A percentile compares a stretch with the other conserved stretches of the same genome.
Evolutionary conservation across 306 rosid species (phyloP).

Genomic region (Citrullus colocynthis): DNA sequence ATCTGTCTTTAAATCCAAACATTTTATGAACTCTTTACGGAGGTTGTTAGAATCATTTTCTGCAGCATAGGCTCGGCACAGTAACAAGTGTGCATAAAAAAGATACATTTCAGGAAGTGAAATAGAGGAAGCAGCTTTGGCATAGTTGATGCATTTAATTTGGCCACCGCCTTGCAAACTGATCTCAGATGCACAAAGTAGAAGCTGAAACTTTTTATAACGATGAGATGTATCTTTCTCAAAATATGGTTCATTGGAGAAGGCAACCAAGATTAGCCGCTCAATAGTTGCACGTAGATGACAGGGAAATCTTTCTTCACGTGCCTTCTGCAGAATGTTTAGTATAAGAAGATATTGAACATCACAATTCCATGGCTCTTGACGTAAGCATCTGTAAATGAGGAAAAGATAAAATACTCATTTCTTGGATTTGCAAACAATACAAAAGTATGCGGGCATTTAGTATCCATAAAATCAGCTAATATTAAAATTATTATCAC

Average conservation of each 20-base stretch:
- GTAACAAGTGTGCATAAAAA: slow-evolving; percentile 66
- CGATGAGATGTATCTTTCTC: slow-evolving; percentile 23
- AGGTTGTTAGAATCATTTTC: slow-evolving; percentile 40
- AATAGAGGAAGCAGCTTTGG: slow-evolving; percentile 49
- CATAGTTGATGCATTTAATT: slow-evolving; percentile 42
- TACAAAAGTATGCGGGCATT: neutral
- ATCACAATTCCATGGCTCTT: slow-evolving; percentile 75
- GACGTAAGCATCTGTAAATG: slow-evolving; percentile 57
- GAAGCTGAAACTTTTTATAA: slow-evolving; percentile 66
- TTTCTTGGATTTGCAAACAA: neutral
- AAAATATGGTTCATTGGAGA: slow-evolving; percentile 37
- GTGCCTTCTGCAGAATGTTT: slow-evolving; percentile 71
- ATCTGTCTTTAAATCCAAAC: slow-evolving; percentile 66
- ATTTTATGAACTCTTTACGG: slow-evolving; percentile 39
- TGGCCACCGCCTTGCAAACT: slow-evolving; percentile 58
- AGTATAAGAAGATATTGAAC: slow-evolving; percentile 70
- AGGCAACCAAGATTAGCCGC: slow-evolving; percentile 49
- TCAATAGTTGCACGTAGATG: slow-evolving; percentile 43
- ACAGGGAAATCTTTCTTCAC: slow-evolving; percentile 79
- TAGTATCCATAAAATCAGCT: neutral
- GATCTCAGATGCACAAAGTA: slow-evolving; percentile 85
- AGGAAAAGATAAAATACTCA: neutral
- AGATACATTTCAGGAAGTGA: slow-evolving; percentile 46
- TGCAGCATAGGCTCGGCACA: slow-evolving; percentile 66
- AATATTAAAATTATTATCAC: neutral